Conservation (phyloP, 305 asterid genomes). For the Fraxinus platypoda region DNA sequence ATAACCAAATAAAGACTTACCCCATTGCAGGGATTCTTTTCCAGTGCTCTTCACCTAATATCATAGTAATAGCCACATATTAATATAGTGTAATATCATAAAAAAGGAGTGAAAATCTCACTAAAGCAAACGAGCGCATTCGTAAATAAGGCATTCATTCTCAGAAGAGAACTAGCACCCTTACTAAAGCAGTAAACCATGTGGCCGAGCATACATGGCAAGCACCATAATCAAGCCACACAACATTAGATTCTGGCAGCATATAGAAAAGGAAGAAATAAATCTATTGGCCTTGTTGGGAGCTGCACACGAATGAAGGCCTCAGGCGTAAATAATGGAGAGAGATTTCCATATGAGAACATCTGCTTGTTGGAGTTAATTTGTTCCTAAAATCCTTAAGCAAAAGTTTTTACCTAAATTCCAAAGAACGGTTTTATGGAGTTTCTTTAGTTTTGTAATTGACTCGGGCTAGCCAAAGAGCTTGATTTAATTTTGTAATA, state of each 20-base stretch:
- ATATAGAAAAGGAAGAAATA: not conserved
- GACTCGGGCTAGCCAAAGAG: not conserved
- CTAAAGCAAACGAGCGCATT: not conserved
- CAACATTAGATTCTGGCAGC: not conserved
- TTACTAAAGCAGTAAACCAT: not conserved
- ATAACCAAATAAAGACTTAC: constrained; percentile 33
- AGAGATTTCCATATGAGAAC: not conserved
- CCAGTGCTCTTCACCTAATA: constrained; percentile 75
- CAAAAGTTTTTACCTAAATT: not conserved
- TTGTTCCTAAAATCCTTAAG: not conserved
- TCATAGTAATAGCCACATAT: not conserved
- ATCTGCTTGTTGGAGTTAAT: not conserved
- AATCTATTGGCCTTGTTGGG: not conserved
- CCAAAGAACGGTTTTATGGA: not conserved
- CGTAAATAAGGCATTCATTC: not conserved
- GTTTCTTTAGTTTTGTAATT: not conserved
- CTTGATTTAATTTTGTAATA: not conserved
- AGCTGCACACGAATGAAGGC: not conserved
- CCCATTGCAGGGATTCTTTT: constrained; percentile 88
- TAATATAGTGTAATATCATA: not conserved
- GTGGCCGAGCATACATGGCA: not conserved
- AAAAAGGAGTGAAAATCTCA: not conserved
- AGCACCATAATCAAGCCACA: not conserved
- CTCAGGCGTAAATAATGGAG: not conserved
- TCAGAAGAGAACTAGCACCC: not conserved